Evolutionary conservation across 2,329 filamentous ascomycete species (phyloP).

Genomic region (Ploettnerulaceae sp.): DNA sequence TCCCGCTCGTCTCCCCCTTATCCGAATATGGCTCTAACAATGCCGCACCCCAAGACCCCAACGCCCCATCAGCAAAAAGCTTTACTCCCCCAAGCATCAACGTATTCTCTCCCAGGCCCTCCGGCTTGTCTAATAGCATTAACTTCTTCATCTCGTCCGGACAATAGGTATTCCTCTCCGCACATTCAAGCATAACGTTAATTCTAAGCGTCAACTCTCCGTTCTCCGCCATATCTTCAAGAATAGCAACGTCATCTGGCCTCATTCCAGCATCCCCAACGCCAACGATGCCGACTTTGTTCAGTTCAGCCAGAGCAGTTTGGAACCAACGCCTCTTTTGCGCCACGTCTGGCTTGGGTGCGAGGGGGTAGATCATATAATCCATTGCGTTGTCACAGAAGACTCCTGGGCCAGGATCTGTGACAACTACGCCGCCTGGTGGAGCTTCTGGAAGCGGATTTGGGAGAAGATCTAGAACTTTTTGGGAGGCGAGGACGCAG

Average conservation of each 20-base stretch:
- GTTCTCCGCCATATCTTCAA: conserved; percentile 44
- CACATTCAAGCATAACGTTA: conserved; percentile 65
- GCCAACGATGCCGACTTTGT: conserved; percentile 61
- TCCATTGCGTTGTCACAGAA: conserved; percentile 73
- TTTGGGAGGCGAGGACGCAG: conserved; percentile 63
- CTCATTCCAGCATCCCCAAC: conserved; percentile 64
- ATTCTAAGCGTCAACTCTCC: conserved; percentile 58
- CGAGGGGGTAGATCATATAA: conserved; percentile 46
- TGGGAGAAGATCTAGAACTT: conserved; percentile 57
- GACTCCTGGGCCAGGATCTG: conserved; percentile 58
- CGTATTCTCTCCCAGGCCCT: conserved; percentile 21
- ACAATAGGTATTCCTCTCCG: conserved; percentile 60
- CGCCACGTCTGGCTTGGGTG: conserved; percentile 51
- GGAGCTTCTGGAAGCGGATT: conserved; percentile 42
- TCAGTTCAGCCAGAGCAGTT: conserved; percentile 57
- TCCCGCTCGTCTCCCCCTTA: conserved; percentile 55
- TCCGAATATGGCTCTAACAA: conserved; percentile 67
- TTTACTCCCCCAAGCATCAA: conserved; percentile 61
- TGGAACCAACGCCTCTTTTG: conserved; percentile 51
- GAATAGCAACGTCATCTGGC: conserved; percentile 50
- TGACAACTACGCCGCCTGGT: conserved; percentile 60
- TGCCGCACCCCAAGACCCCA: conserved; percentile 68
- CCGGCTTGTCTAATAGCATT: conserved; percentile 16
- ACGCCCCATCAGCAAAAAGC: conserved; percentile 64
- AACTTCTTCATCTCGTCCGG: conserved; percentile 43